Percentiles rank a stretch among this genome's conserved stretches.
phyloP scores from a whole-genome alignment of 768 basidiomycete genomes.

The Pleurotus djamor region DNA sequence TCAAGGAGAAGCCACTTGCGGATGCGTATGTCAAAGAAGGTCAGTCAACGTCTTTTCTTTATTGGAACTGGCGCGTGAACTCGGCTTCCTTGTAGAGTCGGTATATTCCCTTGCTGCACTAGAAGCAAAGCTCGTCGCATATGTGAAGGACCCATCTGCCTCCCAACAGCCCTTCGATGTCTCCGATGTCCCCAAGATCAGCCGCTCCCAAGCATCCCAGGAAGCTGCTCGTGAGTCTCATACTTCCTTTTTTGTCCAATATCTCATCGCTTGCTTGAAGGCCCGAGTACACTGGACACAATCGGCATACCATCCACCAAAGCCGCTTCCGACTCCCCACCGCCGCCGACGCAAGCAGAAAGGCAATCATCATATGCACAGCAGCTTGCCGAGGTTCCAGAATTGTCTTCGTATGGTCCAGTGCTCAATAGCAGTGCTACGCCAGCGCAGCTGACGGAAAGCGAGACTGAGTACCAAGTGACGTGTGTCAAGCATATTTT shows the following conservation, averaged over 20 bases:
- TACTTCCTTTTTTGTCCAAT: background rate
- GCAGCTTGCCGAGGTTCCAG: constrained; percentile 84
- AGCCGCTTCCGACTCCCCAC: constrained; percentile 57
- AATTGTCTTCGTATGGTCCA: constrained; percentile 81
- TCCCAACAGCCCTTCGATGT: constrained; percentile 77
- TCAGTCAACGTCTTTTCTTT: constrained; percentile 22
- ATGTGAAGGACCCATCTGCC: constrained; percentile 82
- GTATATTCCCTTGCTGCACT: constrained; percentile 89
- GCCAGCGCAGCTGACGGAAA: constrained; percentile 86
- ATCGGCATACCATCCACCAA: constrained; percentile 69
- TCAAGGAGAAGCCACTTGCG: constrained; percentile 77
- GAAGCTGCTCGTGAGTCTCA: constrained; percentile 75
- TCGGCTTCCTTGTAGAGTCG: constrained; percentile 61
- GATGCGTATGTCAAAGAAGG: constrained; percentile 92
- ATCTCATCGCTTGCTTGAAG: constrained; percentile 31
- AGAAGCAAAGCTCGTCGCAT: constrained; percentile 90
- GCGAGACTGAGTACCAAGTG: constrained; percentile 97
- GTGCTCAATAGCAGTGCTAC: constrained; percentile 84
- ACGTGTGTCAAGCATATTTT: constrained; percentile 96
- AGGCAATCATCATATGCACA: constrained; percentile 84
- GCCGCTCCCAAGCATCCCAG: constrained; percentile 86
- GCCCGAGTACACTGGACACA: constrained; percentile 85
- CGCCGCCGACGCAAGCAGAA: constrained; percentile 82
- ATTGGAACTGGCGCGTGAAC: background rate
- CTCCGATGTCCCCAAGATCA: constrained; percentile 88